Conservation (phyloP, 108 stramenopile genomes). For the Pseudonitzschia pungens region DNA sequence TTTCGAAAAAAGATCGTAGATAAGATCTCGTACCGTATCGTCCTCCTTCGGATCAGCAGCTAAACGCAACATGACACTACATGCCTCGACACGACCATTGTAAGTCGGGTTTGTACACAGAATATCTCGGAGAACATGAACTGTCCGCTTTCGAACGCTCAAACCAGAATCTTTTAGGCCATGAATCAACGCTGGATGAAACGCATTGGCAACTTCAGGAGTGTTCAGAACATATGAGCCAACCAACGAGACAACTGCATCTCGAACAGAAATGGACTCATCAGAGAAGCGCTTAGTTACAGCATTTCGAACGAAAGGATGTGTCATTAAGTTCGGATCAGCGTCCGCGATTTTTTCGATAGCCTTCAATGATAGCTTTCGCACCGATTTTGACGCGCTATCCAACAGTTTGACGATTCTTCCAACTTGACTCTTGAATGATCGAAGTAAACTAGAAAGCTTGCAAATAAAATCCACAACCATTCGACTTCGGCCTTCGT, state of each 20-base stretch:
- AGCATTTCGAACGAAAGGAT: conserved; percentile 61
- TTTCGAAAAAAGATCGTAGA: conserved; percentile 84
- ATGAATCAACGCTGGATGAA: conserved; percentile 76
- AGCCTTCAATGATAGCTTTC: conserved; percentile 85
- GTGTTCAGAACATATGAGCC: conserved; percentile 83
- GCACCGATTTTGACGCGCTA: conserved; percentile 49
- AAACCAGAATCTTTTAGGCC: conserved; percentile 83
- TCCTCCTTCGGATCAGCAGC: conserved; percentile 92
- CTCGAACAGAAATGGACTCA: conserved; percentile 90
- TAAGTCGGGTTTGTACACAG: conserved; percentile 79
- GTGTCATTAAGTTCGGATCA: conserved; percentile 79
- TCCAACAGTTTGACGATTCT: conserved; percentile 76
- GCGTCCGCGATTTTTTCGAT: conserved; percentile 67
- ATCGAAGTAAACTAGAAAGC: conserved; percentile 51
- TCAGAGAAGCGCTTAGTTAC: conserved; percentile 85
- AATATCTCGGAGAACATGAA: conserved; percentile 83
- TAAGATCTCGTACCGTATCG: conserved; percentile 88
- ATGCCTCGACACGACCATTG: conserved; percentile 70
- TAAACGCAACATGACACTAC: conserved; percentile 70
- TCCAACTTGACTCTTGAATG: conserved; percentile 64
- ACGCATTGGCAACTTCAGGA: conserved; percentile 77
- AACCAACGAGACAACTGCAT: conserved; percentile 90
- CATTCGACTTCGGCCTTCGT: conserved; percentile 73
- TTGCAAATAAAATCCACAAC: conserved; percentile 50
- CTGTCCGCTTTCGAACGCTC: conserved; percentile 79